Percentiles rank a stretch among this genome's conserved stretches.
These are phyloP conservation scores for Fusarium sp. DNA, from an alignment of 2,329 filamentous ascomycete genomes.

Conservation along the genomic window DNA sequence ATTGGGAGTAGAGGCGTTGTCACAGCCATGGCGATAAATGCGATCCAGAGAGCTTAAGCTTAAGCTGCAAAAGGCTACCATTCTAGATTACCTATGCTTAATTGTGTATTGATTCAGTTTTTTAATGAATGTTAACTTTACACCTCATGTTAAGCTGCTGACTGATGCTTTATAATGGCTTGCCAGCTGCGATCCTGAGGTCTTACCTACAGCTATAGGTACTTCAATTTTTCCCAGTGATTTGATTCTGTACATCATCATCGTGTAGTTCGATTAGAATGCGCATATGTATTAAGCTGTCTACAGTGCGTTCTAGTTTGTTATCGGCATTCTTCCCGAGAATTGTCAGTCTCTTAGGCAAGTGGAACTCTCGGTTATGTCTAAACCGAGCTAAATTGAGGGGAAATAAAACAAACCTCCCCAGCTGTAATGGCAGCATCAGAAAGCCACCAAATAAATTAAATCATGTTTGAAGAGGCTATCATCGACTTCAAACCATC, in stretches of 20 bases:
- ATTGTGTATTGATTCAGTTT: too few species aligned
- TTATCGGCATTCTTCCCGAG: not conserved
- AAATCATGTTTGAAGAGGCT: conserved; percentile 24
- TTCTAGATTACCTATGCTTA: too few species aligned
- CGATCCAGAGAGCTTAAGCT: not conserved
- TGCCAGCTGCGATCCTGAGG: too few species aligned
- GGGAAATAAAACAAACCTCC: not conserved
- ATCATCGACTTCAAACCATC: conserved; percentile 13
- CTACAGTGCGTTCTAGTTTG: not conserved
- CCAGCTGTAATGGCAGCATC: not conserved
- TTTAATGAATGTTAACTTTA: too few species aligned
- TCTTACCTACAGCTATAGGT: too few species aligned
- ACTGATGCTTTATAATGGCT: too few species aligned
- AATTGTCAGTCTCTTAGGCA: not conserved
- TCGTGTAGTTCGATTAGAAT: too few species aligned
- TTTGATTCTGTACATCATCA: too few species aligned
- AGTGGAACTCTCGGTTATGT: conserved; percentile 5
- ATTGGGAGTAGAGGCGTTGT: conserved; percentile 16
- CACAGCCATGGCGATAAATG: conserved; percentile 11
- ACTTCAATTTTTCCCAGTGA: fast-evolving
- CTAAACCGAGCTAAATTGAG: conserved; percentile 2
- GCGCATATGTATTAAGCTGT: not conserved
- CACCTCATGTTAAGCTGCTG: too few species aligned
- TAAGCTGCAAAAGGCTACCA: too few species aligned
- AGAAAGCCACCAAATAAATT: not conserved